Conservation (phyloP, 2,329 filamentous ascomycete genomes). For the Ophiostoma ips region DNA sequence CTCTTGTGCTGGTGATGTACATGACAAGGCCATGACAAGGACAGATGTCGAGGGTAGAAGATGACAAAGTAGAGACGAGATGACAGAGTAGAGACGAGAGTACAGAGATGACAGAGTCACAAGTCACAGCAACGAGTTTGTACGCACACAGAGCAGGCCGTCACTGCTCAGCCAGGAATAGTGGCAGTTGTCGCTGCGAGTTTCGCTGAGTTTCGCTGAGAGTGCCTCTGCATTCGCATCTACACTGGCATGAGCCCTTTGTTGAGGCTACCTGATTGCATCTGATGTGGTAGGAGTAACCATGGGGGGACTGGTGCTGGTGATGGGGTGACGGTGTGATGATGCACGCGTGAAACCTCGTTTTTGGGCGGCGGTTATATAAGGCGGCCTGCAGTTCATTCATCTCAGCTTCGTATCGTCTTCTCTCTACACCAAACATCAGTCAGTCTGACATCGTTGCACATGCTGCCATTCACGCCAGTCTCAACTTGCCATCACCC, state of each 20-base stretch:
- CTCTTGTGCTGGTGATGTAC: not conserved
- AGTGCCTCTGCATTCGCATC: too few species aligned
- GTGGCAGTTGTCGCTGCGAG: not conserved
- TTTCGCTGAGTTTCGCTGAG: too few species aligned
- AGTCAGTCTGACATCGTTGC: not conserved
- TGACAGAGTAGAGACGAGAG: not conserved
- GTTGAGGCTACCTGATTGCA: too few species aligned
- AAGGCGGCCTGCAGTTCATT: not conserved
- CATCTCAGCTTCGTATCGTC: not conserved
- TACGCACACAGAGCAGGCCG: not conserved
- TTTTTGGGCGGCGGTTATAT: not conserved
- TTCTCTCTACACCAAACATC: not conserved
- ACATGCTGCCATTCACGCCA: not conserved
- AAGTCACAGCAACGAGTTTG: not conserved
- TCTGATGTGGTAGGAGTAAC: too few species aligned
- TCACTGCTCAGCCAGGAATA: not conserved
- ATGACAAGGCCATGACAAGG: too few species aligned
- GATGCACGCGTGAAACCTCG: not conserved
- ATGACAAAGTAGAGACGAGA: not conserved
- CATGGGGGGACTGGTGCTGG: not conserved
- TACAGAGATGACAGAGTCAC: not conserved
- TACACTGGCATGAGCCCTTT: too few species aligned
- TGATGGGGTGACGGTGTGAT: not conserved
- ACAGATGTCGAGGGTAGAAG: too few species aligned
- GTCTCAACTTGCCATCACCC: not conserved